Conservation (phyloP, 805 yeast species). For the Saccharomycopsis capsularis region DNA sequence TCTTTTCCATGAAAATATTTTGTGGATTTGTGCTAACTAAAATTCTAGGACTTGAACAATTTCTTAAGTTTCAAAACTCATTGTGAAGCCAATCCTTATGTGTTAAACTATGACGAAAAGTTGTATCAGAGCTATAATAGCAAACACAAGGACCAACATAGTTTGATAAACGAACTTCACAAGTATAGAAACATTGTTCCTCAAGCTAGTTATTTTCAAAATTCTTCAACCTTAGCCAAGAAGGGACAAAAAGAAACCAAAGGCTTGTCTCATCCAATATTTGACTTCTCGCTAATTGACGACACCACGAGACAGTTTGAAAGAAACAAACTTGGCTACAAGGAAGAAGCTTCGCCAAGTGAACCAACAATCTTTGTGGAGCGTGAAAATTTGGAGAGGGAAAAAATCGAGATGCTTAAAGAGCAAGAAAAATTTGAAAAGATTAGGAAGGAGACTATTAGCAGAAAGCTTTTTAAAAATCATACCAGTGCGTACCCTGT, state of each 20-base stretch:
- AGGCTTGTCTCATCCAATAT: conserved; percentile 1
- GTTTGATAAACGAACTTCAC: conserved; percentile 7
- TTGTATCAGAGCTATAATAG: neutral
- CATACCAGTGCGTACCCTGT: no score
- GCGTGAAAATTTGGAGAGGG: neutral
- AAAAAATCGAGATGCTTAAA: no score
- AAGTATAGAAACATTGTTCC: neutral
- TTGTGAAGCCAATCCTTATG: conserved; percentile 11
- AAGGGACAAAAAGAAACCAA: neutral
- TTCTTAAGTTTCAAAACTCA: conserved; percentile 7
- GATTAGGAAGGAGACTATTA: no score
- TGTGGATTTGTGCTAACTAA: no score
- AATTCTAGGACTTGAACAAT: conserved; percentile 5
- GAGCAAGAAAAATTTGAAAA: no score
- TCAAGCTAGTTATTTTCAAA: neutral
- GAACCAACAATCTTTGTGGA: conserved; percentile 1
- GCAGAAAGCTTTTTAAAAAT: no score
- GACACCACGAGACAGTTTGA: conserved; percentile 2
- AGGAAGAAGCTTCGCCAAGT: neutral
- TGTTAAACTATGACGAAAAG: conserved; percentile 2
- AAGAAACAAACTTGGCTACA: neutral
- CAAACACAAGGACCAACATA: neutral
- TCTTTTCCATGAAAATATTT: no score
- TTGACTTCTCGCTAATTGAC: neutral
- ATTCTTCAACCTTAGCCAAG: neutral